A percentile compares a stretch with the other conserved stretches of the same genome.
These are phyloP conservation scores for Globisporangium viniferum DNA, from an alignment of 352 stramenopile species.

Conservation along the genomic window DNA sequence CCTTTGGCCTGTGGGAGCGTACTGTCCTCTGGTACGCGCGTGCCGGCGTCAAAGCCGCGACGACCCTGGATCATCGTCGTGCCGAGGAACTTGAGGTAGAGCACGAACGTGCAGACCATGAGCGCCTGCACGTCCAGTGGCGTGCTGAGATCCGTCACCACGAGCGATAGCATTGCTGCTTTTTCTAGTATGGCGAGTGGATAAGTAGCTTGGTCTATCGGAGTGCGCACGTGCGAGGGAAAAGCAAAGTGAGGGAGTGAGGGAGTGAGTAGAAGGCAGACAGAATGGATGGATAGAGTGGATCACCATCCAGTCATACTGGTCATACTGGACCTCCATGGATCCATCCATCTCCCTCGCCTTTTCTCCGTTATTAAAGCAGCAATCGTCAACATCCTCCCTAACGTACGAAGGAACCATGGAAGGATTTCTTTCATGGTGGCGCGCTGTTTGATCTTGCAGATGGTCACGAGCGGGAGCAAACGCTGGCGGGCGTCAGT, in stretches of 20 bases:
- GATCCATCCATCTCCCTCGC: not conserved
- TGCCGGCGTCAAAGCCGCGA: conserved; percentile 45
- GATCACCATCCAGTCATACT: no score
- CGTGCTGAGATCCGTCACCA: not conserved
- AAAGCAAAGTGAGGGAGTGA: not conserved
- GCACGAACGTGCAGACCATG: conserved; percentile 25
- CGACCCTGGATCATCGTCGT: conserved; percentile 46
- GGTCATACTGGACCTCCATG: no score
- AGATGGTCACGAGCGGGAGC: not conserved
- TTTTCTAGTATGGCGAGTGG: not conserved
- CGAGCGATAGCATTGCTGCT: not conserved
- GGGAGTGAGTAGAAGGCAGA: not conserved
- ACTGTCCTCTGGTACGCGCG: conserved; percentile 22
- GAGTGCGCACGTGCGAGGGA: not conserved
- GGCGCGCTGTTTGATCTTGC: not conserved
- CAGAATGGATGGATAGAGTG: not conserved
- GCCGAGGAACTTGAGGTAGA: conserved; percentile 63
- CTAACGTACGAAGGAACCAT: not conserved
- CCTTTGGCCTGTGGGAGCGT: conserved; percentile 19
- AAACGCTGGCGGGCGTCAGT: not conserved
- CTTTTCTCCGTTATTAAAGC: not conserved
- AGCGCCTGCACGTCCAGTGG: conserved; percentile 9
- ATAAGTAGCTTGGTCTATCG: not conserved
- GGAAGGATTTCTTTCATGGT: not conserved
- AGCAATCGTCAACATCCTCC: not conserved